Conservation (phyloP, 192 early-diverging fungal species). For the Coemansia sp. region DNA sequence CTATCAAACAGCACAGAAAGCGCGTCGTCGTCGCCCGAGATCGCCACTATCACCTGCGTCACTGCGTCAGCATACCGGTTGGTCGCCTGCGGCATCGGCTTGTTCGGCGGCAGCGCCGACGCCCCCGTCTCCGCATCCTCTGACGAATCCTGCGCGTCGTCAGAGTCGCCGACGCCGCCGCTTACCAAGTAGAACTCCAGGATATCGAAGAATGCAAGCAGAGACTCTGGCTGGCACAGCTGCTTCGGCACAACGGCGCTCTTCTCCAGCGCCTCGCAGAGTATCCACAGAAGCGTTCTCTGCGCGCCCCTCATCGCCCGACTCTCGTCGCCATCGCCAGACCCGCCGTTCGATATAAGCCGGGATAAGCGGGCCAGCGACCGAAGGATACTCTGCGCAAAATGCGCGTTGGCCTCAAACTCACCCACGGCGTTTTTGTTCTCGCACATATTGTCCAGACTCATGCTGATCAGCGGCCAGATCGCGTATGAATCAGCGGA, state of each 20-base stretch:
- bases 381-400: slow-evolving; percentile 14
- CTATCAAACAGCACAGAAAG: slow-evolving; percentile 34
- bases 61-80: slow-evolving; percentile 35
- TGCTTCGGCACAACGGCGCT: slow-evolving; percentile 23
- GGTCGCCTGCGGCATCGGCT: slow-evolving; percentile 19
- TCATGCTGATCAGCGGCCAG: slow-evolving; percentile 26
- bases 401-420: slow-evolving; percentile 20
- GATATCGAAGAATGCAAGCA: slow-evolving; percentile 29
- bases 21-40: slow-evolving; percentile 43
- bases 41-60: slow-evolving; percentile 35
- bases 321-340: not conserved
- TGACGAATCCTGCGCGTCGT: slow-evolving; percentile 6
- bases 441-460: slow-evolving; percentile 47
- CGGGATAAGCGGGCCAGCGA: slow-evolving; percentile 12
- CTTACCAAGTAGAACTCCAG: slow-evolving; percentile 23
- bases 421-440: slow-evolving; percentile 8
- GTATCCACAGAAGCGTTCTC: slow-evolving; percentile 40
- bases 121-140: not conserved
- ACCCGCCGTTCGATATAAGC: not conserved
- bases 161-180: not conserved
- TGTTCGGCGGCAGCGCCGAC: slow-evolving; percentile 20
- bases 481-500: not conserved
- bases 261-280: slow-evolving; percentile 42
- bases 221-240: slow-evolving; percentile 28
- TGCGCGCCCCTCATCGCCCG: slow-evolving; percentile 21